Base-by-base conservation (phyloP, 345 rosid genomes). In the Kandelia obovata region DNA sequence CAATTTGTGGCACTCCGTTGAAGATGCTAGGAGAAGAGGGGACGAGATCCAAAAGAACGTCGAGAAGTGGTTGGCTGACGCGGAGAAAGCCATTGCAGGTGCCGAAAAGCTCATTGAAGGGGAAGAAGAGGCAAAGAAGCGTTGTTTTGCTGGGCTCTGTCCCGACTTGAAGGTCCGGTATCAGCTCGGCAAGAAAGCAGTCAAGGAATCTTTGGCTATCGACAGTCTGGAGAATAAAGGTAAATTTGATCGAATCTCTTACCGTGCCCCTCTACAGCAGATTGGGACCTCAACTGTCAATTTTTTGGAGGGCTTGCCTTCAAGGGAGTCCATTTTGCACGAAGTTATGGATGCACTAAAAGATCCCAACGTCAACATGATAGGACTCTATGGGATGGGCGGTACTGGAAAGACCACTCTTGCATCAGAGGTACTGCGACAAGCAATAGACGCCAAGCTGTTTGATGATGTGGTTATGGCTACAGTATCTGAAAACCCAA, bases 371-470 rank as follows among this genome's bases (percentile, higher is more conserved):
- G 64, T 65, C 23, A 16, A 47, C 21, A 17, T 31, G 51, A 35
- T 46, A 57, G 65, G 75, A 3, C 35, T 72, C 1, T 32, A 58
- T n/a, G 70, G 75, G 4, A n/a, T 71, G 43, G 17, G 49, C 0
- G 69, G 75, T 3, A 21, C 31, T 4, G 75, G 69, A 3, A 72
- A 72, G 21, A 58, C 59, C 47, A 47, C 60, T 3, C 63, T 72
- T 0, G 65, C 9, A 5, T 46, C 47, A 25, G 34, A 65, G 53
- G 26, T 65, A 0, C 59, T 7, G 1, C 28, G 20, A 5, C 58
- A 72, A 47, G 75, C 37, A 1, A 47, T 21, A 3, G 27, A 46
- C 19, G 23, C 58, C 0, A 39, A 39, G 13, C 20, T 47, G 8
- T 57, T 47, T 28, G 56, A 72, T 27, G 37, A 6, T 67, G 65